These are phyloP conservation scores for Amaranthus hypochondriacus DNA, from an alignment of 148 eudicot genomes.

Conservation along the genomic window DNA sequence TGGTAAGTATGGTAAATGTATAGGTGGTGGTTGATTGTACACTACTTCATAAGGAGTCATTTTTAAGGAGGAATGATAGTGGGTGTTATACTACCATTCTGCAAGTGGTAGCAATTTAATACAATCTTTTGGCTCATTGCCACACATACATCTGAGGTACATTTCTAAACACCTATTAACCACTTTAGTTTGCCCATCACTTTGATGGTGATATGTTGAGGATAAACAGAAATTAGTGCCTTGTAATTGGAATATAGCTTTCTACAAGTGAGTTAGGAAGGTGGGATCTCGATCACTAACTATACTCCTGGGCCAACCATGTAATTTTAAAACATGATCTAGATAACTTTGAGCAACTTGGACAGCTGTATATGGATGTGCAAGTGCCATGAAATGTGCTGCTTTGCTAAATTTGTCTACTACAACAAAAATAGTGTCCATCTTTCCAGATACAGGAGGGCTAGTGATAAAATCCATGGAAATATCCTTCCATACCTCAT, in stretches of 20 bases:
- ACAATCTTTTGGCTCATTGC: neutral
- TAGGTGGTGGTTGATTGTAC: no score
- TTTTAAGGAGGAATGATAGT: neutral
- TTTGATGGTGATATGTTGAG: no score
- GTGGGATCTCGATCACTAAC: neutral
- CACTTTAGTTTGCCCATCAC: no score
- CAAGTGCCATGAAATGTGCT: no score
- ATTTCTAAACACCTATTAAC: neutral
- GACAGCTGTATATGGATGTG: no score
- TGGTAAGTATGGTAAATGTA: neutral
- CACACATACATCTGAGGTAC: neutral
- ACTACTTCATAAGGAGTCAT: neutral
- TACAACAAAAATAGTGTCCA: no score
- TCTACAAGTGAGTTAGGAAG: neutral
- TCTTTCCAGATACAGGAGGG: no score
- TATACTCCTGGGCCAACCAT: neutral
- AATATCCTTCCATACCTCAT: no score
- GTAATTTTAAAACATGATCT: neutral
- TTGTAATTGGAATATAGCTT: neutral
- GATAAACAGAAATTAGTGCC: no score
- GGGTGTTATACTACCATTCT: neutral
- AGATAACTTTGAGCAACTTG: no score
- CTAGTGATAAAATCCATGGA: no score
- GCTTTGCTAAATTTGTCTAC: no score
- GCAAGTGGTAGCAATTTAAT: neutral